Base-by-base conservation (phyloP, 495 filamentous ascomycete species). In the Aspergillus indologenus region DNA sequence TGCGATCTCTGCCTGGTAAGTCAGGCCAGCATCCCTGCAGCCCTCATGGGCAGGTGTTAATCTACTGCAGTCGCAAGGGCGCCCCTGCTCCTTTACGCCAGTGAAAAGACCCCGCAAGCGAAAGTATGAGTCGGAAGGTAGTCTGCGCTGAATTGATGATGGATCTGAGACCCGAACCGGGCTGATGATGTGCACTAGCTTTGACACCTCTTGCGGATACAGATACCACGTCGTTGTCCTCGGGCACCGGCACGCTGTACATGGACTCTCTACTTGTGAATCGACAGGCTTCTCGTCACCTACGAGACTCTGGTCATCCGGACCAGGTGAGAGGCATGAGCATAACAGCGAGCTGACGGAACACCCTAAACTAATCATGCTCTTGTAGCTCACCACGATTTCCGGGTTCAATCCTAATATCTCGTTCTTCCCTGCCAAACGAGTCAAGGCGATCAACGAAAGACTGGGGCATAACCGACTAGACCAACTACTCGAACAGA, bases 361-460 rank as follows among this genome's bases (percentile, higher is more conserved):
- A 26, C 47, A n/a, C 47, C 47, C 5, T 15, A 15, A 26, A 50
- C 47, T 50, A 5, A 50, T 21, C 20, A 50, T 26, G 5, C 21
- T 14, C 47, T 18, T n/a, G 6, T 24, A 50, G 34, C 34, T 54
- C 8, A 54, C 31, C 31, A 54, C 52, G 3, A 45, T 54, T 51
- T 61, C 77, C 31, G 61, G 65, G 31, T 61, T 60, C 9, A 62
- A 55, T 22, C 53, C 53, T 9, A 61, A 60, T 20, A 60, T 64
- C 17, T 64, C 54, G n/a, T 58, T 64, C 43, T 64, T 64, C 43
- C 55, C 61, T 1, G 55, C 46, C 1, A 57, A 53, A n/a, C 56
- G 61, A 34, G 57, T 64, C 19, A 46, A 45, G 0, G 40, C 53
- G 2, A 57, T 64, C n/a, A 61, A 34, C 22, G 21, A 54, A 9